phyloP scores from a whole-genome alignment of 2,329 filamentous ascomycete genomes.

The Calonectria henricotiae region DNA sequence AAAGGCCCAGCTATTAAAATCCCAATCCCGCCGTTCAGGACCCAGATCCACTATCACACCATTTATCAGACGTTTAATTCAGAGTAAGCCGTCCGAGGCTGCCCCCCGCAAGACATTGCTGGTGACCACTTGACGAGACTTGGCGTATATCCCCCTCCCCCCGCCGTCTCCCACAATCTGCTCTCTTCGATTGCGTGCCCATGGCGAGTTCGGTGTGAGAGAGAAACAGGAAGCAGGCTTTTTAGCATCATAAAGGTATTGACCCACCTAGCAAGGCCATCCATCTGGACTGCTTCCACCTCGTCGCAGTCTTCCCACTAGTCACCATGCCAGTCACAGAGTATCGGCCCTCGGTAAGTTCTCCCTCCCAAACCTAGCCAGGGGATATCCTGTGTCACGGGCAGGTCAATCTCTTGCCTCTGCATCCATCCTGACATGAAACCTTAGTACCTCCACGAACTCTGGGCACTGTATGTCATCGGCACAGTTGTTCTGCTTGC shows the following conservation, averaged over 20 bases:
- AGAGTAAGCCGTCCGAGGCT: background rate
- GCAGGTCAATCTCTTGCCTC: background rate
- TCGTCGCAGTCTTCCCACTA: background rate
- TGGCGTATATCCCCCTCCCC: background rate
- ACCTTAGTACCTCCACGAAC: slow-evolving; percentile 52
- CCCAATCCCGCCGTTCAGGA: background rate
- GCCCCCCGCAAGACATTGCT: background rate
- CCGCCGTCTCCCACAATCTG: background rate
- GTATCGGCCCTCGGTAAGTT: slow-evolving; percentile 31
- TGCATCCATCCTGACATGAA: background rate
- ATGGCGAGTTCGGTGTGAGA: background rate
- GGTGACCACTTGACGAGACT: background rate
- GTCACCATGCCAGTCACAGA: slow-evolving; percentile 32
- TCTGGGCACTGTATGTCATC: slow-evolving; percentile 55
- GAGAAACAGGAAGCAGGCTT: too few species aligned
- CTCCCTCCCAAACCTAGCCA: too few species aligned
- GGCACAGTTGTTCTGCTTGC: slow-evolving; percentile 54
- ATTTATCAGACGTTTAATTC: slow-evolving; percentile 2
- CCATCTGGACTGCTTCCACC: too few species aligned
- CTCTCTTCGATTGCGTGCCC: background rate
- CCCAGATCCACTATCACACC: background rate
- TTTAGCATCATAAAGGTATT: background rate
- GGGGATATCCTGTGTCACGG: too few species aligned
- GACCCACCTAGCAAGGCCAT: background rate
- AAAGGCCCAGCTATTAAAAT: slow-evolving; percentile 11